Conservation (phyloP, 1,139 yeast species). For the Debaryomyces nepalensis region DNA sequence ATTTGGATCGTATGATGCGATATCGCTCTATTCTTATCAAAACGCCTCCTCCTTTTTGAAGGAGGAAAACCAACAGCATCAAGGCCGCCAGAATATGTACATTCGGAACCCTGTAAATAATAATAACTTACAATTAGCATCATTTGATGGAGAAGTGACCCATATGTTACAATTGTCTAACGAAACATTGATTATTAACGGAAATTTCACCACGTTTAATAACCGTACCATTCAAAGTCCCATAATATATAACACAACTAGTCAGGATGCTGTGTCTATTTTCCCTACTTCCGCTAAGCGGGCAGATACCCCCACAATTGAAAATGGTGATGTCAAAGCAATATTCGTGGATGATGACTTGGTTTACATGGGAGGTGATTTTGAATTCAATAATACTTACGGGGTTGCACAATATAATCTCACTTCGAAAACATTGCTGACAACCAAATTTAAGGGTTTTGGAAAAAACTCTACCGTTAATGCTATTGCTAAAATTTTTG, state of each 20-base stretch:
- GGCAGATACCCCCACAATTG: conserved; percentile 32
- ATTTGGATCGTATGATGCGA: conserved; percentile 66
- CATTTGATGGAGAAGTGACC: conserved; percentile 39
- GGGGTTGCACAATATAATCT: conserved; percentile 73
- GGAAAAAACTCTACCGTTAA: conserved; percentile 61
- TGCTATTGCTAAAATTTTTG: conserved; percentile 60
- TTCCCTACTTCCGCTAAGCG: conserved; percentile 26
- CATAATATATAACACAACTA: conserved; percentile 55
- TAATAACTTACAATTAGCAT: conserved; percentile 36
- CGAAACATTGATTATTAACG: conserved; percentile 49
- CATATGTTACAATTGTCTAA: conserved; percentile 32
- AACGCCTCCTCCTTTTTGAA: conserved; percentile 48
- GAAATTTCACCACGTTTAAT: conserved; percentile 42
- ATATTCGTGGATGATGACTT: conserved; percentile 50
- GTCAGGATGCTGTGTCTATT: conserved; percentile 46
- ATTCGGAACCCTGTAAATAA: conserved; percentile 35
- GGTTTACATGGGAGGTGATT: conserved; percentile 82
- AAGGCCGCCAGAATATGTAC: conserved; percentile 28
- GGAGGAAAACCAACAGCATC: conserved; percentile 6
- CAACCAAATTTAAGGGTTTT: conserved; percentile 81
- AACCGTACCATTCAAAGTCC: conserved; percentile 51
- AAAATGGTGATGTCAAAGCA: conserved; percentile 57
- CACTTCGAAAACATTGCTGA: conserved; percentile 42
- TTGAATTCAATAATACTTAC: conserved; percentile 56
- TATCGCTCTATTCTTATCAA: conserved; percentile 58